Conservation (phyloP, 257 asterid species). For the Solanum ossicruentum region DNA sequence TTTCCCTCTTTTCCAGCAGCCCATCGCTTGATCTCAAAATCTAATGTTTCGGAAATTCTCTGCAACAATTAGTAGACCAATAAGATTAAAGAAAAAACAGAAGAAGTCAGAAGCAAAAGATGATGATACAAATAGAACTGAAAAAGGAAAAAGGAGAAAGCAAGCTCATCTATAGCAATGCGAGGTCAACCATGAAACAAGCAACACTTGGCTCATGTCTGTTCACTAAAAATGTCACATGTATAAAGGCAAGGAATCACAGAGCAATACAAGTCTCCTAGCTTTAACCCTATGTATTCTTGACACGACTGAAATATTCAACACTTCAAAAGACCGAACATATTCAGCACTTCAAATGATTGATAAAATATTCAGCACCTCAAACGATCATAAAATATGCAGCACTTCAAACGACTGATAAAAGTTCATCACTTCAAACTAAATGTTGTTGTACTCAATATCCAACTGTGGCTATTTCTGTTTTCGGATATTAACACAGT, state of each 20-base stretch:
- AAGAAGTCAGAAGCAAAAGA: background rate
- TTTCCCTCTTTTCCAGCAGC: conserved; percentile 99
- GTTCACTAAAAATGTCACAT: background rate
- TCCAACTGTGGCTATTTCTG: background rate
- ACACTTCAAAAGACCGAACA: background rate
- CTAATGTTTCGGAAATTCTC: conserved; percentile 79
- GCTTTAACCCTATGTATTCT: background rate
- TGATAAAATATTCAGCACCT: background rate
- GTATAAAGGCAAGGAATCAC: background rate
- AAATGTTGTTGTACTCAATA: background rate
- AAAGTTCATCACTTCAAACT: background rate
- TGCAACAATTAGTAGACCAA: conserved; percentile 21
- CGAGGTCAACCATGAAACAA: background rate
- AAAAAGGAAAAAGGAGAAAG: background rate
- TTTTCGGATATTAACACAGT: background rate
- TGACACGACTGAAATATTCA: too few species aligned
- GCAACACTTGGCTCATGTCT: background rate
- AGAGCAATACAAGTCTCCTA: background rate
- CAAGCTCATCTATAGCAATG: background rate
- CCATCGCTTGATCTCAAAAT: conserved; percentile 95
- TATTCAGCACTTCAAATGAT: background rate
- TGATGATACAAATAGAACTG: background rate
- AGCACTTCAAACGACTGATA: background rate
- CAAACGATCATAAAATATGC: background rate
- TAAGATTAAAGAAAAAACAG: background rate